A percentile compares a stretch with the other conserved stretches of the same genome.
Conservation (phyloP, 352 stramenopile species). For the Globisporangium cystogenes region DNA sequence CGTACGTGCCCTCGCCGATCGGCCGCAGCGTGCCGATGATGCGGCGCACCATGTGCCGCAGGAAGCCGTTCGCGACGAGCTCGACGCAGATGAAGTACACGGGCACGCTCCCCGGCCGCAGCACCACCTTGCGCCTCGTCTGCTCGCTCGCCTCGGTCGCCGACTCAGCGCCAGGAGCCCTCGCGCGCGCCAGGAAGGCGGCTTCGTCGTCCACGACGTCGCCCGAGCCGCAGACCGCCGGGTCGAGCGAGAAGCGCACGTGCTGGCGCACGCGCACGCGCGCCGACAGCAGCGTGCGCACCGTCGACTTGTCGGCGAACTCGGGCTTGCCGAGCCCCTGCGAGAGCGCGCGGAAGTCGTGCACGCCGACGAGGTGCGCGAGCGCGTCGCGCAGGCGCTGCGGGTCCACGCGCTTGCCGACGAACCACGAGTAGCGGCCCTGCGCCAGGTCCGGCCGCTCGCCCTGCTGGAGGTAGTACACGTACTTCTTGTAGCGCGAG, state of each 20-base stretch:
- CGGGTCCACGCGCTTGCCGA: constrained; percentile 61
- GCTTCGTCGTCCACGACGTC: constrained; percentile 46
- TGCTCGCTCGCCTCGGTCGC: constrained; percentile 16
- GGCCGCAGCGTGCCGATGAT: constrained; percentile 77
- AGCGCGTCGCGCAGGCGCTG: constrained; percentile 59
- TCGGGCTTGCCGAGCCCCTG: constrained; percentile 59
- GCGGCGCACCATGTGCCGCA: constrained; percentile 85
- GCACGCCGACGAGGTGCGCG: constrained; percentile 53
- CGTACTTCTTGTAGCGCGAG: constrained; percentile 84
- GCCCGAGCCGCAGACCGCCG: constrained; percentile 40
- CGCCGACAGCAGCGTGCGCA: constrained; percentile 61
- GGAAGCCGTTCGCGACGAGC: constrained; percentile 76
- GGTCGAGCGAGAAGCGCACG: constrained; percentile 70
- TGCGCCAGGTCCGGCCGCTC: constrained; percentile 59
- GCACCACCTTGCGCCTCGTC: constrained; percentile 31
- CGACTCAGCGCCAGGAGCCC: constrained; percentile 1
- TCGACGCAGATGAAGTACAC: constrained; percentile 84
- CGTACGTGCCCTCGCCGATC: constrained; percentile 68
- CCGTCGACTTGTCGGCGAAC: constrained; percentile 53
- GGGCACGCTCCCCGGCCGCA: constrained; percentile 9
- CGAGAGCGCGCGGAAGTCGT: constrained; percentile 82
- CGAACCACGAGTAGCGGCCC: constrained; percentile 79
- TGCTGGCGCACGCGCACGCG: constrained; percentile 57
- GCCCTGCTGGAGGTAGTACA: constrained; percentile 88
- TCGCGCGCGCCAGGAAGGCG: constrained; percentile 2